phyloP scores from a whole-genome alignment of 73 alveolate genomes.

The Paramecium bursaria region DNA sequence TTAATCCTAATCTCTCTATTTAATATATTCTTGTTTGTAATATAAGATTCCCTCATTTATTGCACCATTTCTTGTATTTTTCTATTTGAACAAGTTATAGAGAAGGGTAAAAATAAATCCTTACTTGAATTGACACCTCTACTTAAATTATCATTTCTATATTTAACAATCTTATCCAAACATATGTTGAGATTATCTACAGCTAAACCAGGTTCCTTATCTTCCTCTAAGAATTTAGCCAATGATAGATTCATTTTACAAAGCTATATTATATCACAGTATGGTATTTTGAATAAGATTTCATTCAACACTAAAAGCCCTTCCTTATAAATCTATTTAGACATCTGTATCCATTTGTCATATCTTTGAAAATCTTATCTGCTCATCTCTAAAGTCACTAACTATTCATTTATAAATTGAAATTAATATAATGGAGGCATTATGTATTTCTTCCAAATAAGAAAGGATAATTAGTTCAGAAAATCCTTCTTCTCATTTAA shows the following conservation, averaged over 20 bases:
- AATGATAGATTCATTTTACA: constrained; percentile 75
- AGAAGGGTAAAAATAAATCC: constrained; percentile 83
- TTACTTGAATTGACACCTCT: constrained; percentile 75
- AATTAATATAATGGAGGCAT: constrained; percentile 70
- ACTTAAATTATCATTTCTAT: constrained; percentile 74
- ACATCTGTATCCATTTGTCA: constrained; percentile 66
- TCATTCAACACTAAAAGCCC: constrained; percentile 72
- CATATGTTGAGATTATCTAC: constrained; percentile 78
- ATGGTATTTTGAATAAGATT: constrained; percentile 71
- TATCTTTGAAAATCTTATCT: constrained; percentile 60
- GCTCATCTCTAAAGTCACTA: constrained; percentile 71
- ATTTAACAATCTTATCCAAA: constrained; percentile 70
- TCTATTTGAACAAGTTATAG: constrained; percentile 87
- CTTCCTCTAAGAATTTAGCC: constrained; percentile 78
- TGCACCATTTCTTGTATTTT: constrained; percentile 86
- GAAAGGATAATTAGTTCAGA: constrained; percentile 69
- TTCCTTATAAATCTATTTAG: constrained; percentile 72
- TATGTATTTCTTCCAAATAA: constrained; percentile 72
- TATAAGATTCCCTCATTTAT: constrained; percentile 83
- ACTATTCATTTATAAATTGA: constrained; percentile 73
- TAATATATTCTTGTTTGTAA: constrained; percentile 79
- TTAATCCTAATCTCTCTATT: constrained; percentile 83
- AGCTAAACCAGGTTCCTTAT: constrained; percentile 76
- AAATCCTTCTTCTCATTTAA: constrained; percentile 74
- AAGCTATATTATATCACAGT: constrained; percentile 73